These are phyloP conservation scores for Coemansia sp. DNA, from an alignment of 192 early-diverging fungal genomes.

Conservation along the genomic window DNA sequence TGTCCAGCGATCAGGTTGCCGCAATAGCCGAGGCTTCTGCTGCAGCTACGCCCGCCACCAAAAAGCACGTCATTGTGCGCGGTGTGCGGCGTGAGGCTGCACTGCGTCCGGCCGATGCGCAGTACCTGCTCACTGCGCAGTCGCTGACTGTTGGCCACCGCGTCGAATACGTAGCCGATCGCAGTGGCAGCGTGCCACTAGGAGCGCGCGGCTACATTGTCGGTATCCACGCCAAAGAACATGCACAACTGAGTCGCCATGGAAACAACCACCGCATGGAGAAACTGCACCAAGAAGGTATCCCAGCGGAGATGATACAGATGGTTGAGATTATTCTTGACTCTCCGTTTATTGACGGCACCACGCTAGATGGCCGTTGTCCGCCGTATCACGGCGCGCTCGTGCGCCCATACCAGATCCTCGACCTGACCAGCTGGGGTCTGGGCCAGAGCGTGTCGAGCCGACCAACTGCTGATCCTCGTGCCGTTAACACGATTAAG, in stretches of 20 bases:
- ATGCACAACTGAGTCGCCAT: neutral
- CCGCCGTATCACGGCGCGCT: slow-evolving; percentile 72
- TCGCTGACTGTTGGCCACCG: slow-evolving; percentile 85
- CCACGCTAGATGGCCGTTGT: slow-evolving; percentile 76
- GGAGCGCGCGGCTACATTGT: slow-evolving; percentile 84
- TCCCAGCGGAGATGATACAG: slow-evolving; percentile 57
- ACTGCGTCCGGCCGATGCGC: slow-evolving; percentile 79
- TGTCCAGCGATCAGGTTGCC: slow-evolving; percentile 26
- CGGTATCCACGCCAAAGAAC: slow-evolving; percentile 57
- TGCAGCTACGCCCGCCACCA: neutral
- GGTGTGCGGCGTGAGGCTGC: slow-evolving; percentile 56
- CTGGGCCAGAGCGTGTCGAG: slow-evolving; percentile 26
- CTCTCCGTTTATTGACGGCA: slow-evolving; percentile 73
- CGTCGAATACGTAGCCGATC: slow-evolving; percentile 67
- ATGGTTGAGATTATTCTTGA: slow-evolving; percentile 90
- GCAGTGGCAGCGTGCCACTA: slow-evolving; percentile 71
- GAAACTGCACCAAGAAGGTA: slow-evolving; percentile 60
- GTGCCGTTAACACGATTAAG: slow-evolving; percentile 27
- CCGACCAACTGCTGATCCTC: slow-evolving; percentile 23
- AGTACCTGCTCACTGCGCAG: slow-evolving; percentile 71
- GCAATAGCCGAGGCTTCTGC: slow-evolving; percentile 21
- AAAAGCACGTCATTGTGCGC: slow-evolving; percentile 31
- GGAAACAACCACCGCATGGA: slow-evolving; percentile 60
- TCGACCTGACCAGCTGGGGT: slow-evolving; percentile 68
- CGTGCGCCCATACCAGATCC: slow-evolving; percentile 61